These are phyloP conservation scores for Trichoderma lentiforme DNA, from an alignment of 2,329 filamentous ascomycete species.

Conservation along the genomic window DNA sequence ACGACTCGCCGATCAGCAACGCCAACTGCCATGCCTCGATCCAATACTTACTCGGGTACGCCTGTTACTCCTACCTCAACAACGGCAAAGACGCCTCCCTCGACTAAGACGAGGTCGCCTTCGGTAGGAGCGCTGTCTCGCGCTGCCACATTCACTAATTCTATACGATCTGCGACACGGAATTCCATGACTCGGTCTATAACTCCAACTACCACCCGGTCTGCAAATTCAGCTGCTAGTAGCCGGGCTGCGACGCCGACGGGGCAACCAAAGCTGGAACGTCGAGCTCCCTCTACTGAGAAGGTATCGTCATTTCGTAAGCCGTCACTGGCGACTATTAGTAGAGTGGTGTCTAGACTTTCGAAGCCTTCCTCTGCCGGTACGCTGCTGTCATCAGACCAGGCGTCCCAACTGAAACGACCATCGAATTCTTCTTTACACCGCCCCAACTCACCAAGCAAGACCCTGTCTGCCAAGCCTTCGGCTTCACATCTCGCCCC, in stretches of 20 bases:
- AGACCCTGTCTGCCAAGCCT: conserved; percentile 58
- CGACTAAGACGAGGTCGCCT: not conserved
- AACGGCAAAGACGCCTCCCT: not conserved
- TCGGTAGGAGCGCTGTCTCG: not conserved
- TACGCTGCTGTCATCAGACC: conserved; percentile 19
- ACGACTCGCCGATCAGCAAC: not conserved
- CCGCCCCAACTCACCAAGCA: conserved; percentile 65
- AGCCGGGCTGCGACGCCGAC: conserved; percentile 11
- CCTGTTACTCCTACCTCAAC: not conserved
- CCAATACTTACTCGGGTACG: not conserved
- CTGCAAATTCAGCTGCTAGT: not conserved
- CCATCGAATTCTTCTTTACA: conserved; percentile 61
- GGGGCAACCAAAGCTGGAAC: conserved; percentile 1
- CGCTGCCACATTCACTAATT: not conserved
- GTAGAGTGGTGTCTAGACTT: not conserved
- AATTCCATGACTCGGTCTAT: not conserved
- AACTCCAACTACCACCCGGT: not conserved
- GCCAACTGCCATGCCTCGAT: conserved; percentile 1
- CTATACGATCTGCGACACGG: not conserved
- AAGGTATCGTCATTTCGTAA: conserved; percentile 9
- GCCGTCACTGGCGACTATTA: conserved; percentile 18
- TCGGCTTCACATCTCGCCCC: conserved; percentile 58
- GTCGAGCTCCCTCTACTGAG: conserved; percentile 21
- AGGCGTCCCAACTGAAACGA: conserved; percentile 36
- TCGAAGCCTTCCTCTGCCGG: conserved; percentile 10